A percentile compares a stretch with the other conserved stretches of the same genome.
Conservation (phyloP, 495 filamentous ascomycete genomes). For the Penicillium bialowiezense region DNA sequence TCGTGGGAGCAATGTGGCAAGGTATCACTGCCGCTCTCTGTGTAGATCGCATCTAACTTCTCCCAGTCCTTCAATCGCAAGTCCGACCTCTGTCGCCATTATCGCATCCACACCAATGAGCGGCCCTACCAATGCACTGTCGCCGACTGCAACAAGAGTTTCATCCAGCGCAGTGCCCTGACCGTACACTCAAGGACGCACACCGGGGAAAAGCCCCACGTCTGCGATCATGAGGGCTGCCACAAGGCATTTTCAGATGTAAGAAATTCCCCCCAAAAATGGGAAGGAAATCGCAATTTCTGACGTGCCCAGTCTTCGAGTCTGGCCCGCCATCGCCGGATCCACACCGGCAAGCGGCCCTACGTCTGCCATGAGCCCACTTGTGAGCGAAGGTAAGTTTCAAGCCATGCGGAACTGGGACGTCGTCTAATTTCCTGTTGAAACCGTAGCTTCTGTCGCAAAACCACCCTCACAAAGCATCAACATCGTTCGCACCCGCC, state of each 20-base stretch:
- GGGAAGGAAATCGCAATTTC: too few species aligned
- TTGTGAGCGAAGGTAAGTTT: constrained; percentile 73
- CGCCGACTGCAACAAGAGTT: constrained; percentile 76
- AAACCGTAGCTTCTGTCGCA: constrained; percentile 71
- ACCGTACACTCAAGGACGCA: constrained; percentile 86
- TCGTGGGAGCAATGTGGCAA: constrained; percentile 47
- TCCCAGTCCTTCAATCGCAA: constrained; percentile 91
- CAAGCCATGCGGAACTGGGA: background rate
- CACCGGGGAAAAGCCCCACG: constrained; percentile 86
- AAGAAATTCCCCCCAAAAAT: constrained; percentile 27
- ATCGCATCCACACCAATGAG: constrained; percentile 88
- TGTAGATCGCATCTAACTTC: background rate
- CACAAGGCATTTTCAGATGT: constrained; percentile 87
- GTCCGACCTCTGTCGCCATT: constrained; percentile 84
- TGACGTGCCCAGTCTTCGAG: constrained; percentile 66
- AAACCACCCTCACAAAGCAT: constrained; percentile 86
- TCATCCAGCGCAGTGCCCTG: constrained; percentile 85
- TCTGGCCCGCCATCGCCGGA: constrained; percentile 80
- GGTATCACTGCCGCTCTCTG: constrained; percentile 23
- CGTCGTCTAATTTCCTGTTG: background rate
- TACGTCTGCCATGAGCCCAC: constrained; percentile 75
- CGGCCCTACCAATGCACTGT: constrained; percentile 72
- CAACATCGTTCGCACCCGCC: constrained; percentile 66
- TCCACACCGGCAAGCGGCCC: constrained; percentile 83
- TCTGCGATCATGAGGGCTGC: constrained; percentile 76